A percentile compares a stretch with the other conserved stretches of the same genome.
These are phyloP conservation scores for Fusarium luffae DNA, from an alignment of 2,329 filamentous ascomycete species.

Conservation along the genomic window DNA sequence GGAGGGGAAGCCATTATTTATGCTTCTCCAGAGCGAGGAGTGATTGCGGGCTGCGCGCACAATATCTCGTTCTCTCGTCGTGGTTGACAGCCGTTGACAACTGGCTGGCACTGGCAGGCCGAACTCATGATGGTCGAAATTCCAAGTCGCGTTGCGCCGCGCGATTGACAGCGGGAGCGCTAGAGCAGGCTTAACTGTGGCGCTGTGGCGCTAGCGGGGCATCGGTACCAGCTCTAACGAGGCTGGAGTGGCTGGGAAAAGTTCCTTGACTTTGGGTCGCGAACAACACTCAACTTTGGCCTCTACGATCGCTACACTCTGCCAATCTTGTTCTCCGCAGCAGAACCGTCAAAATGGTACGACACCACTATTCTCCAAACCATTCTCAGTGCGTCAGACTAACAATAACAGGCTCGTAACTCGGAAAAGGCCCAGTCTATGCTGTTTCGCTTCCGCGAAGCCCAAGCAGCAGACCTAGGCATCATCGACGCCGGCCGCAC, in stretches of 20 bases:
- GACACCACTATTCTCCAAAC: too few relatives aligned
- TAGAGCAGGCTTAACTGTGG: slow-evolving; percentile 32
- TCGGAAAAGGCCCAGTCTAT: slow-evolving; percentile 99
- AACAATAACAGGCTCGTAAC: slow-evolving; percentile 82
- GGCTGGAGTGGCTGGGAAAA: slow-evolving; percentile 45
- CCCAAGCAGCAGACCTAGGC: slow-evolving; percentile 93
- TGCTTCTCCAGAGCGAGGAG: neutral
- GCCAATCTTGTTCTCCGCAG: slow-evolving; percentile 5
- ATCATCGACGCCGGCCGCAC: slow-evolving; percentile 94
- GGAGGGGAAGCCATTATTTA: slow-evolving; percentile 13
- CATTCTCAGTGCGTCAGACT: neutral
- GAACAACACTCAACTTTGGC: slow-evolving; percentile 29
- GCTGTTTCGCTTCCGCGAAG: slow-evolving; percentile 99
- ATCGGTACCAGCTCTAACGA: slow-evolving; percentile 19
- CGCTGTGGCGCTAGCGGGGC: slow-evolving; percentile 27
- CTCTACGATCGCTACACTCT: slow-evolving; percentile 13
- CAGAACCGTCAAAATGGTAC: slow-evolving; percentile 46
- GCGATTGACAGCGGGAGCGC: neutral
- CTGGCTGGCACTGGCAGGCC: neutral
- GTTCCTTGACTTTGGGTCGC: slow-evolving; percentile 37
- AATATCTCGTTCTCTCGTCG: too few relatives aligned
- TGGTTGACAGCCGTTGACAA: slow-evolving; percentile 1
- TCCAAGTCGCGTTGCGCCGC: slow-evolving; percentile 14
- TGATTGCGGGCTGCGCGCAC: neutral
- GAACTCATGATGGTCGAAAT: slow-evolving; percentile 1